Evolutionary conservation across 1,284 basidiomycete genomes (phyloP), one percentile per base, ranked within the genome.

Genomic region (Trichosporon sp.): DNA sequence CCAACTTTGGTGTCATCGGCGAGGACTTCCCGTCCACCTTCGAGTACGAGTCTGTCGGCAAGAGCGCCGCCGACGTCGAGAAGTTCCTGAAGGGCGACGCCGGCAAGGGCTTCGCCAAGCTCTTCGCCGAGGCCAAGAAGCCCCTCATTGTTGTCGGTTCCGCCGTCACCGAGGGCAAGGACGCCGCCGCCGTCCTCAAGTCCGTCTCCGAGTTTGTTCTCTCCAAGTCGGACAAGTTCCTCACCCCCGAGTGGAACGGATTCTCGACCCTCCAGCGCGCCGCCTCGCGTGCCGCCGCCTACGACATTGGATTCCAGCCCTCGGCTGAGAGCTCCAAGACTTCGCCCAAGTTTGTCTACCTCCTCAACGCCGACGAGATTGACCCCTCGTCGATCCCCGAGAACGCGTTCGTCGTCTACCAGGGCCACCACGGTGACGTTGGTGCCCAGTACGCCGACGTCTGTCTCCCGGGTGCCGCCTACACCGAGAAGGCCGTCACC

Each of bases 371-470:
- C 4, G 97, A 99, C 80, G 96, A 98, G 81, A 86, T 99, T 71
- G 89, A 95, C 79, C 92, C 94, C 61, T 89, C 91, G 71, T 89
- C 90, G n/a, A 97, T 99, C 75, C 96, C 97, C 38, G 87, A 90
- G 74, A 90, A 96, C 79, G 95, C 96, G 0, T 99, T 99, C 80
- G 96, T 99, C 63, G 96, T 99, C 14, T 99, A 99, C 86, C 97
- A 99, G 84, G 97, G 97, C 63, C 96, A 98, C 85, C 96, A 99
- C 82, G 97, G 97, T 82, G 97, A 99, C 83, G 88, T 94, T 59
- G 96, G 97, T 67, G 97, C 97, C 2, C 93, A 96, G 80, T 91
- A 96, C 67, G 97, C 97, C 19, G 96, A 99, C 82, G 95, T 99
- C 71, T 94, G 93, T 83, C 86, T 99, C 56, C 97, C 97, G 59